These are phyloP conservation scores for Agaricus blazei DNA, from an alignment of 768 basidiomycete genomes.

Conservation along the genomic window DNA sequence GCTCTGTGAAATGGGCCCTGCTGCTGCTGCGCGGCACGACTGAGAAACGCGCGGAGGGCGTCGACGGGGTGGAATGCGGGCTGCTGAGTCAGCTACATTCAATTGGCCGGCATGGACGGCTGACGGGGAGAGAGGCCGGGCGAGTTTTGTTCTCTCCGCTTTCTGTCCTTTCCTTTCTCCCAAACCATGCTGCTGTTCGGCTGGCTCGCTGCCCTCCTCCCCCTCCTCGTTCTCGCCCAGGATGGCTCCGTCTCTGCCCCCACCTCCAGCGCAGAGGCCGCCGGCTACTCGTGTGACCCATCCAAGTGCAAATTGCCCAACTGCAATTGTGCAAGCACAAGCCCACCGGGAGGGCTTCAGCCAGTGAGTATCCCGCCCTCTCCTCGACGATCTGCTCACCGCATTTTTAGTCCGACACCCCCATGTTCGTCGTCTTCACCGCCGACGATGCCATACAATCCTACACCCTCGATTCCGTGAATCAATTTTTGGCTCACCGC, in stretches of 20 bases:
- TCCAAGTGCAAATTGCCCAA: constrained; percentile 59
- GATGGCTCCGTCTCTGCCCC: constrained; percentile 55
- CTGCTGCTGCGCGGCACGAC: too few species aligned
- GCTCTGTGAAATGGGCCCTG: too few species aligned
- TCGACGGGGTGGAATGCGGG: too few species aligned
- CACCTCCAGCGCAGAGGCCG: constrained; percentile 45
- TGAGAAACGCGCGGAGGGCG: too few species aligned
- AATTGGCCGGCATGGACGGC: neutral
- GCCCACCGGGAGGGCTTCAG: constrained; percentile 63
- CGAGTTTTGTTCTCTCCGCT: too few species aligned
- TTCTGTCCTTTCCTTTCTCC: too few species aligned
- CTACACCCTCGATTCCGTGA: constrained; percentile 70
- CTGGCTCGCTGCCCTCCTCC: constrained; percentile 23
- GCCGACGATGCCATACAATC: constrained; percentile 76
- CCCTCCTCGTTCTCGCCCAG: constrained; percentile 35
- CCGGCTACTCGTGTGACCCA: constrained; percentile 69
- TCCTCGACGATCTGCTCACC: neutral
- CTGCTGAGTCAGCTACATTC: constrained; percentile 2
- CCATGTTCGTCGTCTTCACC: constrained; percentile 68
- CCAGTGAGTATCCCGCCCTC: constrained; percentile 41
- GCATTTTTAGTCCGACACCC: constrained; percentile 30
- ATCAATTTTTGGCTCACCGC: constrained; percentile 70
- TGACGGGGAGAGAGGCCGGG: neutral
- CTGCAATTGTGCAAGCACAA: constrained; percentile 71
- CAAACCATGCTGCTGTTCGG: constrained; percentile 14